phyloP scores from a whole-genome alignment of 2,329 filamentous ascomycete species.

The Diaporthe longicolla region DNA sequence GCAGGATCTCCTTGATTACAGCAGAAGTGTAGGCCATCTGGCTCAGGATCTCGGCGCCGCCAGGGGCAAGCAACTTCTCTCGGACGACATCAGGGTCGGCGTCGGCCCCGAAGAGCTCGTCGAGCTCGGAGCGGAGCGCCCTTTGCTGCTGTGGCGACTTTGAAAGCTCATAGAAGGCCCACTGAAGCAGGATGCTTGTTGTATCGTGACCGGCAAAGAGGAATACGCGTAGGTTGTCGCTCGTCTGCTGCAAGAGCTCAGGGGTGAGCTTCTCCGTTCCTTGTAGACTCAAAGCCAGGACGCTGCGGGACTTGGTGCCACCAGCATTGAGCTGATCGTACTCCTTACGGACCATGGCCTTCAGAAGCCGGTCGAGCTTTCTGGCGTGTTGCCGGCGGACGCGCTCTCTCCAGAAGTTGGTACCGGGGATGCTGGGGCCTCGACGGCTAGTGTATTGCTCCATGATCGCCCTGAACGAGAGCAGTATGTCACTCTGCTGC shows the following conservation, averaged over 20 bases:
- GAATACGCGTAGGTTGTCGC: conserved; percentile 56
- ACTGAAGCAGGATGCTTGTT: conserved; percentile 54
- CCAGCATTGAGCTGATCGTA: conserved; percentile 22
- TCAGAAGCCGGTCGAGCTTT: conserved; percentile 36
- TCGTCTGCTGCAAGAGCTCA: conserved; percentile 49
- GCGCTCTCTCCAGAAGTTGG: conserved; percentile 23
- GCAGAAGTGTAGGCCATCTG: conserved; percentile 48
- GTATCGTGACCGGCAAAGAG: conserved; percentile 60
- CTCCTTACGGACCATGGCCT: conserved; percentile 33
- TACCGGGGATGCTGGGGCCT: neutral
- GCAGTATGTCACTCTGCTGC: conserved; percentile 37
- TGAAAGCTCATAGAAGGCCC: conserved; percentile 55
- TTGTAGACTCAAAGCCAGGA: conserved; percentile 53
- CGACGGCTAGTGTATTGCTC: conserved; percentile 2
- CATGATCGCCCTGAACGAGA: conserved; percentile 33
- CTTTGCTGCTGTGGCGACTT: conserved; percentile 49
- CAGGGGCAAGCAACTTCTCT: conserved; percentile 47
- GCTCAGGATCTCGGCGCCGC: conserved; percentile 50
- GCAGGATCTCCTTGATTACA: conserved; percentile 39
- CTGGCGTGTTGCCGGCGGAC: conserved; percentile 16
- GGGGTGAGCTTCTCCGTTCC: conserved; percentile 48
- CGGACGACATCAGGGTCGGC: conserved; percentile 47
- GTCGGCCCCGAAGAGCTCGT: conserved; percentile 53
- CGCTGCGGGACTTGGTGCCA: conserved; percentile 46
- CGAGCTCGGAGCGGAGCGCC: conserved; percentile 53